Evolutionary conservation across 2,329 filamentous ascomycete genomes (phyloP).

Genomic region (Diplodia seriata): DNA sequence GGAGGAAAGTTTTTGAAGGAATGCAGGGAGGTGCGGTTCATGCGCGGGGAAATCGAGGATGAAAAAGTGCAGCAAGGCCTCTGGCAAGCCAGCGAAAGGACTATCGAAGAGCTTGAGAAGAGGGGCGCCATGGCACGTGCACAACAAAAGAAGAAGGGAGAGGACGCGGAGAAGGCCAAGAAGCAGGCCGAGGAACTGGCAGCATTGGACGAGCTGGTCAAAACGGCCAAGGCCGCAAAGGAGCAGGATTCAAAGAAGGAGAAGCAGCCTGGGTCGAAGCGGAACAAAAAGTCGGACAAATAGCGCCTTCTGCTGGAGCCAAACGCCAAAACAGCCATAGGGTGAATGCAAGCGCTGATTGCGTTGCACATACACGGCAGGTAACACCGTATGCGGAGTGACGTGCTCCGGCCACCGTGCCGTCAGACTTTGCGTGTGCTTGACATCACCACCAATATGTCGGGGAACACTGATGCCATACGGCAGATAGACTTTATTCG

Average conservation of each 20-base stretch:
- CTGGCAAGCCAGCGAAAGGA: constrained; percentile 86
- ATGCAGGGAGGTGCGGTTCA: constrained; percentile 76
- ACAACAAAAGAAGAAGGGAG: constrained; percentile 61
- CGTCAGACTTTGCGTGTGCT: neutral
- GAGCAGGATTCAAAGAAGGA: constrained; percentile 32
- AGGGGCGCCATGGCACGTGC: constrained; percentile 70
- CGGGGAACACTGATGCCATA: neutral
- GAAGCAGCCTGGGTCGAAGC: constrained; percentile 33
- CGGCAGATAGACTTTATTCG: constrained; percentile 4
- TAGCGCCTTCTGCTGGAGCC: constrained; percentile 1
- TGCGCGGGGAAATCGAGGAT: constrained; percentile 76
- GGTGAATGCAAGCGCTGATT: neutral
- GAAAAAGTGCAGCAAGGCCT: constrained; percentile 81
- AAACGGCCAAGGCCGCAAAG: constrained; percentile 34
- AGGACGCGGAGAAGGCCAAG: constrained; percentile 47
- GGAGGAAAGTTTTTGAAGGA: constrained; percentile 86
- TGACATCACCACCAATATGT: constrained; percentile 2
- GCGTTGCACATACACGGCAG: neutral
- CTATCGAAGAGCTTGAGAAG: constrained; percentile 83
- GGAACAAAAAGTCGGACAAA: constrained; percentile 34
- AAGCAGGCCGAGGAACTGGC: constrained; percentile 43
- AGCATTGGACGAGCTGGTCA: constrained; percentile 24
- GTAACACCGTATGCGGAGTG: constrained; percentile 13
- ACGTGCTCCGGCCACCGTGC: neutral
- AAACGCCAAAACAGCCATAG: neutral